Base-by-base conservation (phyloP, 176 grass and related monocot species). In the Secale cereale region DNA sequence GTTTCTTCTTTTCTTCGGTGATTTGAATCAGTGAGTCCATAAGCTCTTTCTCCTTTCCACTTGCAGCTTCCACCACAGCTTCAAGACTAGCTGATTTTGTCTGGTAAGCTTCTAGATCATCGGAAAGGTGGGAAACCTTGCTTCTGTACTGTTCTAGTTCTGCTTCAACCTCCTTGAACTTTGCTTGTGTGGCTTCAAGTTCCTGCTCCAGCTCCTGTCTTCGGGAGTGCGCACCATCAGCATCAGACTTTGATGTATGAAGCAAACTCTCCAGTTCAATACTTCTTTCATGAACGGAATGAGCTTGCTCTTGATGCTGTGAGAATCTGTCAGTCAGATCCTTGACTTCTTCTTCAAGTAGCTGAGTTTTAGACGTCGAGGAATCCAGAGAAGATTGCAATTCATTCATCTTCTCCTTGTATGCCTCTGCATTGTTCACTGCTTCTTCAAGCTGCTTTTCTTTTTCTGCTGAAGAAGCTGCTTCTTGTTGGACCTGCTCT, bases 321-420 rank as follows among this genome's bases (percentile, higher is more conserved):
- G 87, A 84, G 45, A 85, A 93, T 60, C 77, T 92, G 67, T 87
- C 78, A 19, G 92, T 84, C 56, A 94, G 90, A 32, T 91, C 92
- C 45, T 86, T 92, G 67, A 97, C 74, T 77, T 97, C 87, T 76
- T 94, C 77, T 85, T 97, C 92, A 88, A 97, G 88, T 54, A 90
- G 70, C 45, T 89, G 60, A 82, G 79, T 90, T 78, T 84, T 92
- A 45, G 78, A 89, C 43, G 62, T 26, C 5, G 78, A 89, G 10
- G 73, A 85, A 62, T 71, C 88, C 41, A 94, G 85, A 59, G 92
- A 92, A 33, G 83, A 86, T 86, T 94, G 85, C 57, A 97, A 79
- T 56, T 97, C 89, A 20, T 37, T 78, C 43, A 86, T 91, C 80
- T 92, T 97, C 88, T 81, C 84, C 77, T 92, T 86, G 83, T 89